phyloP scores from a whole-genome alignment of 495 filamentous ascomycete genomes.

The Chaetomium tenue region DNA sequence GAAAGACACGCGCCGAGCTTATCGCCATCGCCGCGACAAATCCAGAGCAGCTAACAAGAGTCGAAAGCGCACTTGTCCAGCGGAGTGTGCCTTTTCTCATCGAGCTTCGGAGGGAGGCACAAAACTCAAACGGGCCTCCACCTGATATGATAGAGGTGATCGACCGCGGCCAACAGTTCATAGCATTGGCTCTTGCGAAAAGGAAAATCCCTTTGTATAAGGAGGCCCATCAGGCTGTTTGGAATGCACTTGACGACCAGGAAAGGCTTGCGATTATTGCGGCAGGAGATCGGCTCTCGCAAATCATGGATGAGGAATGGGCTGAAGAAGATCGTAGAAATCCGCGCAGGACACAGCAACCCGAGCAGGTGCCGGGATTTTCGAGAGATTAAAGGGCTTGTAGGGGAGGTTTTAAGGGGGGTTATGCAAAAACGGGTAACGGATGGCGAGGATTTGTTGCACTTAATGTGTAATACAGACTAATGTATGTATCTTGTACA shows the following conservation, averaged over 20 bases:
- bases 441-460: too few species aligned
- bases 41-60: slow-evolving; percentile 17
- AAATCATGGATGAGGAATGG: slow-evolving; percentile 18
- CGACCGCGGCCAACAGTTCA: slow-evolving; percentile 5
- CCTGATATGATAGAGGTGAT: slow-evolving; percentile 14
- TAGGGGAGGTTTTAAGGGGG: too few species aligned
- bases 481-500: too few species aligned
- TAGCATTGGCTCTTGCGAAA: too few species aligned
- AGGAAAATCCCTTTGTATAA: slow-evolving; percentile 7
- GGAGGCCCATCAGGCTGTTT: slow-evolving; percentile 15
- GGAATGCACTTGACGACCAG: slow-evolving; percentile 20
- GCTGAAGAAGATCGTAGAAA: slow-evolving; percentile 17
- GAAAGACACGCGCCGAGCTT: slow-evolving; percentile 22
- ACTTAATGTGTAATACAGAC: too few species aligned
- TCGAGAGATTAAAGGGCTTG: slow-evolving; percentile 17
- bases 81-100: slow-evolving; percentile 6
- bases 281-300: slow-evolving; percentile 1
- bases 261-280: slow-evolving; percentile 20
- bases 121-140: slow-evolving; percentile 18
- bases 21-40: slow-evolving; percentile 19
- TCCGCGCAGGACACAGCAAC: slow-evolving; percentile 13
- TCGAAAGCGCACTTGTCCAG: slow-evolving; percentile 13
- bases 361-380: slow-evolving; percentile 9
- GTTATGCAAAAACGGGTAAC: too few species aligned
- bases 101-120: slow-evolving; percentile 18